Conservation (phyloP, 2,329 filamentous ascomycete genomes). For the Chaetomium sp. region DNA sequence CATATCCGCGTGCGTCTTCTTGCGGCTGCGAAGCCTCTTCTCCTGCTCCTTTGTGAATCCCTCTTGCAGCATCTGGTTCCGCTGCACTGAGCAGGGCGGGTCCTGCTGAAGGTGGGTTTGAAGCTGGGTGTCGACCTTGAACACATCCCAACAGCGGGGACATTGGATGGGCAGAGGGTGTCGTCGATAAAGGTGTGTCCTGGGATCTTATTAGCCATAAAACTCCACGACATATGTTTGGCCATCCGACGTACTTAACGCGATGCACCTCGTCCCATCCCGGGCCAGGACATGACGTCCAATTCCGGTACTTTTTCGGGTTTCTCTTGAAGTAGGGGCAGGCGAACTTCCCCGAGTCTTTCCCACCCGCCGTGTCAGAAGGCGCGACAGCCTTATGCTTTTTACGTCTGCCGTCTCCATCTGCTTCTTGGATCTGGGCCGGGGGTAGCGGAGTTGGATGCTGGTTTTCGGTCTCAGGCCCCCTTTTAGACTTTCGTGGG, state of each 20-base stretch:
- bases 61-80: constrained; percentile 16
- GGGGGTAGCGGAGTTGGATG: neutral
- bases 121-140: constrained; percentile 17
- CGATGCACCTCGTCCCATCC: constrained; percentile 25
- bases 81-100: constrained; percentile 16
- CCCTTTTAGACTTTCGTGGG: neutral
- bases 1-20: constrained; percentile 22
- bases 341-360: constrained; percentile 18
- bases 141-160: constrained; percentile 21
- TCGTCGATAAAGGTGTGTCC: constrained; percentile 23
- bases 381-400: constrained; percentile 3
- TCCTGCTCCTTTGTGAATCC: constrained; percentile 23
- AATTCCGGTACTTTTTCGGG: constrained; percentile 22
- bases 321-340: constrained; percentile 26
- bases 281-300: constrained; percentile 24
- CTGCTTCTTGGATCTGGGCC: constrained; percentile 2
- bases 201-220: constrained; percentile 7
- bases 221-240: neutral
- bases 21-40: constrained; percentile 21
- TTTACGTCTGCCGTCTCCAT: constrained; percentile 22
- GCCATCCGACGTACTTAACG: constrained; percentile 18
- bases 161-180: constrained; percentile 22
- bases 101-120: constrained; percentile 20
- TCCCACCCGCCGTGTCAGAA: neutral
- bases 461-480: neutral